These are phyloP conservation scores for Phytopythium sindhum DNA, from an alignment of 352 stramenopile genomes.

Conservation along the genomic window DNA sequence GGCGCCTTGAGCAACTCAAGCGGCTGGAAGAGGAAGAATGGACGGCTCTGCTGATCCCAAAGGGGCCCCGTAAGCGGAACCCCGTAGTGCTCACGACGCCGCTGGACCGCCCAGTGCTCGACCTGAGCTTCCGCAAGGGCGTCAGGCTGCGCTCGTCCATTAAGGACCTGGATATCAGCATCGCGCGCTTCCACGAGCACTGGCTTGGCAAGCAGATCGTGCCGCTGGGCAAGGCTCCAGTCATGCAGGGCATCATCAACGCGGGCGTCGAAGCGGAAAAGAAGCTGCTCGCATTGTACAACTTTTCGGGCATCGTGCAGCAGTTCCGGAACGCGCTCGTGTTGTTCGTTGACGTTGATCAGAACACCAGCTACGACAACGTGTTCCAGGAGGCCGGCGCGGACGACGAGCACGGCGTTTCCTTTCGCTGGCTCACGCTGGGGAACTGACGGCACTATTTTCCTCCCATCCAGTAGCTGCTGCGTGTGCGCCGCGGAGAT, in stretches of 20 bases:
- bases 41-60: too few species aligned
- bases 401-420: slow-evolving; percentile 16
- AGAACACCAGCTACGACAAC: slow-evolving; percentile 36
- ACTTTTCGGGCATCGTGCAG: slow-evolving; percentile 48
- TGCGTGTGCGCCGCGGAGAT: slow-evolving; percentile 24
- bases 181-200: slow-evolving; percentile 36
- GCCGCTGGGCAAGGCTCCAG: slow-evolving; percentile 43
- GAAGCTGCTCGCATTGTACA: slow-evolving; percentile 17
- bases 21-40: background rate
- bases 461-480: slow-evolving; percentile 29
- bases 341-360: slow-evolving; percentile 55
- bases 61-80: too few species aligned
- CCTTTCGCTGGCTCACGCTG: slow-evolving; percentile 63
- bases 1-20: background rate
- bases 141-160: slow-evolving; percentile 2
- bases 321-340: slow-evolving; percentile 47
- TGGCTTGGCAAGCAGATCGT: slow-evolving; percentile 55
- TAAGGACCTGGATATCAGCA: slow-evolving; percentile 20
- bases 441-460: slow-evolving; percentile 24
- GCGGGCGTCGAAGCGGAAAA: slow-evolving; percentile 2
- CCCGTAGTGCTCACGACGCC: background rate
- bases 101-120: background rate
- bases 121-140: background rate
- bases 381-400: slow-evolving; percentile 28
- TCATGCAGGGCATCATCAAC: slow-evolving; percentile 50